Percentiles rank a stretch among this genome's conserved stretches.
phyloP scores from a whole-genome alignment of 352 stramenopile genomes.

The Pilasporangium apinafurcum region DNA sequence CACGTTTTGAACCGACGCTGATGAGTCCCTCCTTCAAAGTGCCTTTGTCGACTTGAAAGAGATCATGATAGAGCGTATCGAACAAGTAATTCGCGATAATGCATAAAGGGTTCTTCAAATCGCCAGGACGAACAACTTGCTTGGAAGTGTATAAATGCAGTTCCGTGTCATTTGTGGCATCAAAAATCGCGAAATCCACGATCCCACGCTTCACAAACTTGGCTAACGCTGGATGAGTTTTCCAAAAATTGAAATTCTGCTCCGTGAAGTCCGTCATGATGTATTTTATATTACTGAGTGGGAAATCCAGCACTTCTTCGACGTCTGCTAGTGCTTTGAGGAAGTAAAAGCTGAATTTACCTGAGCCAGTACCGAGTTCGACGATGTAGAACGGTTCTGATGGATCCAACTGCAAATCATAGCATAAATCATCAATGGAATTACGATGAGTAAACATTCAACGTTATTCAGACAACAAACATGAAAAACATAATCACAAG shows the following conservation, averaged over 20 bases:
- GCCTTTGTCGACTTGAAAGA: conserved; percentile 85
- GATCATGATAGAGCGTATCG: conserved; percentile 90
- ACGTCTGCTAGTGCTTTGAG: conserved; percentile 78
- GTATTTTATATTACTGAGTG: conserved; percentile 88
- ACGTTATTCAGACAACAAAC: no score
- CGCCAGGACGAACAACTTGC: conserved; percentile 33
- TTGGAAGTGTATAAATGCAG: conserved; percentile 63
- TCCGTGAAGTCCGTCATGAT: conserved; percentile 95
- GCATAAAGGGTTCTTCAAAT: conserved; percentile 83
- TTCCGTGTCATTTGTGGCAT: conserved; percentile 85
- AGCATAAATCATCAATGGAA: background rate
- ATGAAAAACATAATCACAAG: background rate
- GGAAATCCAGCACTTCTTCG: conserved; percentile 81
- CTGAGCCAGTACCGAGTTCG: conserved; percentile 89
- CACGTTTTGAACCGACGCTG: conserved; percentile 72
- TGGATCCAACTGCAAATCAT: conserved; percentile 36
- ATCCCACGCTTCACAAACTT: conserved; percentile 83
- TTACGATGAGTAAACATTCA: no score
- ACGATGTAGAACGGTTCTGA: conserved; percentile 91
- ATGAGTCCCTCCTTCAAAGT: conserved; percentile 88
- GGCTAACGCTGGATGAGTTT: conserved; percentile 76
- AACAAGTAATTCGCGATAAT: conserved; percentile 94
- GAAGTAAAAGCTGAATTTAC: conserved; percentile 96
- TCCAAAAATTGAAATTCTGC: conserved; percentile 93
- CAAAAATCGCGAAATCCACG: conserved; percentile 92